phyloP scores from a whole-genome alignment of 345 rosid species.

The Bruguiera gymnorhiza region DNA sequence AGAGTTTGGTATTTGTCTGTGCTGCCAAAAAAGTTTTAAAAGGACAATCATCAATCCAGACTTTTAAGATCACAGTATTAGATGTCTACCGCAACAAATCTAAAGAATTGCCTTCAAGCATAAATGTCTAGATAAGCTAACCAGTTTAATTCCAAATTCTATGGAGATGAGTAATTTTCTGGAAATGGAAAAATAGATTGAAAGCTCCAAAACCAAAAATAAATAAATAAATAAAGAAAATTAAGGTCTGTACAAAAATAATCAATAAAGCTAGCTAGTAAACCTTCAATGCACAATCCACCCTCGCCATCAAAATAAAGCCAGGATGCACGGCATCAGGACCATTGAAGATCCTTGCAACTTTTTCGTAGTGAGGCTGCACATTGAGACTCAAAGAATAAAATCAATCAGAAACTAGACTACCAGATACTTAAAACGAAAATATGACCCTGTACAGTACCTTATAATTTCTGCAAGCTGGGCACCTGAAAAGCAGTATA shows the following conservation, averaged over 20 bases:
- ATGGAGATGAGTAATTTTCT: not conserved
- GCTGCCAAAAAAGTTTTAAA: conserved; percentile 63
- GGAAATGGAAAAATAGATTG: not conserved
- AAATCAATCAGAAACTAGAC: conserved; percentile 12
- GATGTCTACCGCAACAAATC: not conserved
- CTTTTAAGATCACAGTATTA: conserved; percentile 2
- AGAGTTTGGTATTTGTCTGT: conserved; percentile 83
- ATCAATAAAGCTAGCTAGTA: conserved; percentile 15
- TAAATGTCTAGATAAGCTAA: not conserved
- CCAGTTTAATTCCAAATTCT: not conserved
- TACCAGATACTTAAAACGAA: conserved; percentile 7
- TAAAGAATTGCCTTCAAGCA: too few species aligned
- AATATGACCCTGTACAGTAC: conserved; percentile 35
- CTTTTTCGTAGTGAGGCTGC: conserved; percentile 93
- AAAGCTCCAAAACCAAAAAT: not conserved
- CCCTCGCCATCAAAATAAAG: conserved; percentile 72
- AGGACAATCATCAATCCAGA: conserved; percentile 26
- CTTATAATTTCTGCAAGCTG: conserved; percentile 98
- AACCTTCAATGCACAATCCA: conserved; percentile 92
- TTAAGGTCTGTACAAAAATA: not conserved
- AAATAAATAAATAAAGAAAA: not conserved
- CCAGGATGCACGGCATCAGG: conserved; percentile 86
- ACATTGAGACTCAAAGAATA: conserved; percentile 30
- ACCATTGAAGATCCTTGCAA: conserved; percentile 91
- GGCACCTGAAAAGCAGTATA: conserved; percentile 68